Evolutionary conservation across 2,329 filamentous ascomycete genomes (phyloP).

Genomic region (Diaporthe ilicicola): DNA sequence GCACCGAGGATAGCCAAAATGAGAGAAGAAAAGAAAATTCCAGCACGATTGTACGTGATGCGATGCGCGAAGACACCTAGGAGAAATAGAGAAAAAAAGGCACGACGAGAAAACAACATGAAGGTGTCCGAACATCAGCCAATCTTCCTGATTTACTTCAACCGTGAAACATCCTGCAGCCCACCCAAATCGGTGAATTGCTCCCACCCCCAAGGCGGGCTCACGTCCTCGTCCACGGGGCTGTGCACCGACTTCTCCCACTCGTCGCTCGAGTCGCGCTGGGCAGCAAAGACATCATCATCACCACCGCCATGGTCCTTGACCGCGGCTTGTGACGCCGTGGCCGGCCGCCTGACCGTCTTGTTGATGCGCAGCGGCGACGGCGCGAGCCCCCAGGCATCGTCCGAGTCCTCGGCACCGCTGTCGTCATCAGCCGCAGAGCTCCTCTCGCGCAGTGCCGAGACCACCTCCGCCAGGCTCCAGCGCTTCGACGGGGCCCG

Average conservation of each 20-base stretch:
- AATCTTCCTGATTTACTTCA: neutral
- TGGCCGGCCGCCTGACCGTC: neutral
- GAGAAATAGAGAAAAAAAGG: neutral
- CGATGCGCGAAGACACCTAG: neutral
- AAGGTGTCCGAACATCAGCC: neutral
- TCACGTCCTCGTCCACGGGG: slow-evolving; percentile 8
- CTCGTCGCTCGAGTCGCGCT: slow-evolving; percentile 20
- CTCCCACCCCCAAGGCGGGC: slow-evolving; percentile 31
- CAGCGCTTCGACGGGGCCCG: slow-evolving; percentile 17
- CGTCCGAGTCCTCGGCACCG: neutral
- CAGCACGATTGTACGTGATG: neutral
- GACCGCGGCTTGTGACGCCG: neutral
- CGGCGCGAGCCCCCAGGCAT: slow-evolving; percentile 2
- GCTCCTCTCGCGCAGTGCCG: slow-evolving; percentile 13
- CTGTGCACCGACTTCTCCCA: slow-evolving; percentile 25
- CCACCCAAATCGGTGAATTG: slow-evolving; percentile 33
- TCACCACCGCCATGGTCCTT: neutral
- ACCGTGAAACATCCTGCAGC: slow-evolving; percentile 20
- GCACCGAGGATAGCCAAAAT: neutral
- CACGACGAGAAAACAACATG: neutral
- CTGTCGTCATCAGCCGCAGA: neutral
- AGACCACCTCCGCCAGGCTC: slow-evolving; percentile 28
- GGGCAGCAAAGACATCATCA: neutral
- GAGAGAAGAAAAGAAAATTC: neutral
- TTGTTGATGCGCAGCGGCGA: slow-evolving; percentile 25